Base-by-base conservation (phyloP, 768 basidiomycete species). In the Collybia sp. region DNA sequence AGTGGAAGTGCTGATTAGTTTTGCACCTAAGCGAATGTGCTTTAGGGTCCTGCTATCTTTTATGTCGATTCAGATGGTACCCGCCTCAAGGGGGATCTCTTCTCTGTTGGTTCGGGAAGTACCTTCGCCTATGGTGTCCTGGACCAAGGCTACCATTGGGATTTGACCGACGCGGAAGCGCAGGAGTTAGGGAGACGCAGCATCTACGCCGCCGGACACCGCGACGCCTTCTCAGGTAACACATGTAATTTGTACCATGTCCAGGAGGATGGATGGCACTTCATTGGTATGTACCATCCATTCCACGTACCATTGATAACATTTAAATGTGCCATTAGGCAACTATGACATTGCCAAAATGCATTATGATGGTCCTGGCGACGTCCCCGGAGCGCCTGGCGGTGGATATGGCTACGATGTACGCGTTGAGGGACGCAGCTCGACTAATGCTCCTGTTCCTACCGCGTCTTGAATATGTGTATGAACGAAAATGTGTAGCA, bases 51-150 rank as follows among this genome's bases (percentile, higher is more conserved):
- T 15, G 82, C 91, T 16, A 73, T 99, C 19, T 98, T 93, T 72
- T 98, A 98, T 63, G 96, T 99, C 43, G 96, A 99, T 66, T 93
- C 90, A 4, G 96, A 98, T 55, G 96, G 96, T 37, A 88, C 91
- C 6, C 86, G 96, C 25, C 74, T 98, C 41, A 95, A 94, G 62
- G 96, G 96, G 42, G 84, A 99, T 64, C 66, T 98, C n/a, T 99
- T 99, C 74, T 96, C 93, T 5, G 96, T 99, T 31, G 96, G 96
- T 20, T 97, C 95, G 3, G 96, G 96, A 58, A 92, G 89, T 62
- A 97, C 96, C 6, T 96, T 93, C 56, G 96, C 96, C n/a, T 98
- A 98, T 59, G 95, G 96, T 76, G 92, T 98, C 1, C 76, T 96
- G 40, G 96, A 98, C 66, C 94, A 96, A 67, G 93, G 88, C 11